A percentile compares a stretch with the other conserved stretches of the same genome.
phyloP scores from a whole-genome alignment of 208 protist species.

The Zelonia costaricensis region DNA sequence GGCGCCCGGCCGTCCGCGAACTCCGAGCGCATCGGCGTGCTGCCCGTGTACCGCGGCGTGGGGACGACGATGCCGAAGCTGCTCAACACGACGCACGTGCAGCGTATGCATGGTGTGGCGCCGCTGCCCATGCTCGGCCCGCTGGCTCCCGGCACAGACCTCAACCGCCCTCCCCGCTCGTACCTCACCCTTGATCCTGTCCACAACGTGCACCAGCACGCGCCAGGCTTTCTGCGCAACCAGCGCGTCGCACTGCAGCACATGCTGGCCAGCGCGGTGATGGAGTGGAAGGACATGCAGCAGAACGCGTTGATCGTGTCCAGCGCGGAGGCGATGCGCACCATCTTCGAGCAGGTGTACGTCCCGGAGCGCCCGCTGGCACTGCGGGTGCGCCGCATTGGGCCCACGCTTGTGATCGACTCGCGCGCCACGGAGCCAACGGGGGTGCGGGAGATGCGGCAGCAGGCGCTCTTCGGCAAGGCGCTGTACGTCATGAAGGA shows the following conservation, averaged over 20 bases:
- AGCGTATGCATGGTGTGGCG: slow-evolving; percentile 59
- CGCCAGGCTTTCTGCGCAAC: slow-evolving; percentile 77
- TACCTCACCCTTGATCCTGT: slow-evolving; percentile 70
- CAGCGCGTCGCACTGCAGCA: slow-evolving; percentile 54
- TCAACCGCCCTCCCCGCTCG: slow-evolving; percentile 69
- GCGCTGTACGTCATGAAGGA: slow-evolving; percentile 75
- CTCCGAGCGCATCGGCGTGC: slow-evolving; percentile 21
- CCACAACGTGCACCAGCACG: slow-evolving; percentile 80
- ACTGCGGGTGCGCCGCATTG: slow-evolving; percentile 61
- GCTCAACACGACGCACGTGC: slow-evolving; percentile 55
- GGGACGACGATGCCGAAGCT: slow-evolving; percentile 14
- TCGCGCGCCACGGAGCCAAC: slow-evolving; percentile 36
- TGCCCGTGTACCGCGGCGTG: slow-evolving; percentile 13
- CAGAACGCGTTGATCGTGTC: slow-evolving; percentile 63
- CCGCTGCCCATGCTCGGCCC: slow-evolving; percentile 60
- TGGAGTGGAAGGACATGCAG: slow-evolving; percentile 58
- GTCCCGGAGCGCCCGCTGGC: slow-evolving; percentile 48
- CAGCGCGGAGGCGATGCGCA: slow-evolving; percentile 67
- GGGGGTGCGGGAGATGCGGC: slow-evolving; percentile 55
- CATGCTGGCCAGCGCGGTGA: slow-evolving; percentile 52
- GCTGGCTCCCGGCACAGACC: slow-evolving; percentile 57
- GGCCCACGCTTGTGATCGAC: slow-evolving; percentile 71
- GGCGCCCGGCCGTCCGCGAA: slow-evolving; percentile 1
- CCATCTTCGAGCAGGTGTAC: slow-evolving; percentile 70
- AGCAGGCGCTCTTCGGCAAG: slow-evolving; percentile 71